phyloP scores from a whole-genome alignment of 805 yeast species.

The Zygotorulaspora danielsina region DNA sequence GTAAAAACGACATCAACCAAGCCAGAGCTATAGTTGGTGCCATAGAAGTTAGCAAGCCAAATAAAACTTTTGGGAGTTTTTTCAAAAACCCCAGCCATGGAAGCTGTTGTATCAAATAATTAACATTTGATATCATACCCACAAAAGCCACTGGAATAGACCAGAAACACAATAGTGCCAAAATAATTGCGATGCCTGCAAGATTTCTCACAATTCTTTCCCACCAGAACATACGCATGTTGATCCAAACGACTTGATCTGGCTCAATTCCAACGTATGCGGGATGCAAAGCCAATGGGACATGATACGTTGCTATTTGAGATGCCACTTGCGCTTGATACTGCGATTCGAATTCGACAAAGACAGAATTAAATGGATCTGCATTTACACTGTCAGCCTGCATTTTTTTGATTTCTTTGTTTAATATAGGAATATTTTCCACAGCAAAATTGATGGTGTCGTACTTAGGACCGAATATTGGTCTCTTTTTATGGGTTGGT shows the following conservation, averaged over 20 bases:
- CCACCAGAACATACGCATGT: slow-evolving; percentile 78
- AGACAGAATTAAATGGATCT: slow-evolving; percentile 71
- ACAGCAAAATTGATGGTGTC: slow-evolving; percentile 58
- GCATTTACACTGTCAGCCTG: slow-evolving; percentile 47
- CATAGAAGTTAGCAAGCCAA: slow-evolving; percentile 65
- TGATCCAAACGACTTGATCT: slow-evolving; percentile 60
- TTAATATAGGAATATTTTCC: slow-evolving; percentile 53
- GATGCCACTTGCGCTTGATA: slow-evolving; percentile 69
- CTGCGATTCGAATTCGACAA: slow-evolving; percentile 75
- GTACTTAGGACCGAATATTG: slow-evolving; percentile 51
- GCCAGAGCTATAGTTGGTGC: slow-evolving; percentile 66
- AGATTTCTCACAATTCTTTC: slow-evolving; percentile 56
- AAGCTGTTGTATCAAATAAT: slow-evolving; percentile 54
- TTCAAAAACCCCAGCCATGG: slow-evolving; percentile 55
- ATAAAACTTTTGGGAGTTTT: slow-evolving; percentile 47
- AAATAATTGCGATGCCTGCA: slow-evolving; percentile 50
- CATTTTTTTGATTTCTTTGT: slow-evolving; percentile 51
- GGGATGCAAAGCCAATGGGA: slow-evolving; percentile 60
- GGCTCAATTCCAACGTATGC: slow-evolving; percentile 61
- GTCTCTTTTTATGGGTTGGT: slow-evolving; percentile 50
- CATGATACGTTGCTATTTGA: slow-evolving; percentile 60
- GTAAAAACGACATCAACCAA: slow-evolving; percentile 60
- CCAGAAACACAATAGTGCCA: slow-evolving; percentile 61
- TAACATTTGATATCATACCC: slow-evolving; percentile 66
- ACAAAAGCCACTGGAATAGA: slow-evolving; percentile 76